phyloP scores from a whole-genome alignment of 345 rosid species.

The Hibiscus mutabilis region DNA sequence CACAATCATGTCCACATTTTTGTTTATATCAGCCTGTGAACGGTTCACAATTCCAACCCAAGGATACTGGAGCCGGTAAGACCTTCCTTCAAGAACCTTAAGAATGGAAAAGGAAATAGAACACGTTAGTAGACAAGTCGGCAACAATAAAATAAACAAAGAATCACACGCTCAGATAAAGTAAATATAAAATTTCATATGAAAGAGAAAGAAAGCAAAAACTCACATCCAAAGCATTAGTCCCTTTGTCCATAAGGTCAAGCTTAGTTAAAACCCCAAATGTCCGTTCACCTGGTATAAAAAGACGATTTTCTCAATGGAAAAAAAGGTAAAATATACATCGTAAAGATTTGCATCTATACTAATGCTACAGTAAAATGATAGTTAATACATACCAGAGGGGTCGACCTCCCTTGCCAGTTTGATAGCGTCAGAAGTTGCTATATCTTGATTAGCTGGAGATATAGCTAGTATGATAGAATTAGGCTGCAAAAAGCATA shows the following conservation, averaged over 20 bases:
- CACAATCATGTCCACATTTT: constrained; percentile 58
- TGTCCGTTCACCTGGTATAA: constrained; percentile 70
- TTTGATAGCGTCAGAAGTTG: constrained; percentile 69
- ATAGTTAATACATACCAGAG: constrained; percentile 24
- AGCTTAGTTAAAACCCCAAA: constrained; percentile 97
- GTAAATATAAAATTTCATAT: not conserved
- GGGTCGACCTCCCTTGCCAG: constrained; percentile 67
- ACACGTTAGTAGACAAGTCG: not conserved
- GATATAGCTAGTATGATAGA: constrained; percentile 61
- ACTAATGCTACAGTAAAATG: not conserved
- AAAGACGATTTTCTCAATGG: not conserved
- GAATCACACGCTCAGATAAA: not conserved
- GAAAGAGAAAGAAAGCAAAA: constrained; percentile 14
- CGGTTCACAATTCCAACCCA: constrained; percentile 80
- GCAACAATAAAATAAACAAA: not conserved
- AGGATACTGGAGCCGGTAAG: constrained; percentile 55
- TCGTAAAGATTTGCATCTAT: not conserved
- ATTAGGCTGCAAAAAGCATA: constrained; percentile 31
- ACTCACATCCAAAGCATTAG: constrained; percentile 82
- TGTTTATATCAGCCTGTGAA: constrained; percentile 70
- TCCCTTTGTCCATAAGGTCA: constrained; percentile 98
- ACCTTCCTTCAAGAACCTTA: constrained; percentile 69
- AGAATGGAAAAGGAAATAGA: not conserved
- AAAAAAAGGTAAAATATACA: not conserved
- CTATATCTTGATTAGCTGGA: constrained; percentile 72